These are phyloP conservation scores for Pachysandra terminalis DNA, from an alignment of 164 flowering plant genomes.

Conservation along the genomic window DNA sequence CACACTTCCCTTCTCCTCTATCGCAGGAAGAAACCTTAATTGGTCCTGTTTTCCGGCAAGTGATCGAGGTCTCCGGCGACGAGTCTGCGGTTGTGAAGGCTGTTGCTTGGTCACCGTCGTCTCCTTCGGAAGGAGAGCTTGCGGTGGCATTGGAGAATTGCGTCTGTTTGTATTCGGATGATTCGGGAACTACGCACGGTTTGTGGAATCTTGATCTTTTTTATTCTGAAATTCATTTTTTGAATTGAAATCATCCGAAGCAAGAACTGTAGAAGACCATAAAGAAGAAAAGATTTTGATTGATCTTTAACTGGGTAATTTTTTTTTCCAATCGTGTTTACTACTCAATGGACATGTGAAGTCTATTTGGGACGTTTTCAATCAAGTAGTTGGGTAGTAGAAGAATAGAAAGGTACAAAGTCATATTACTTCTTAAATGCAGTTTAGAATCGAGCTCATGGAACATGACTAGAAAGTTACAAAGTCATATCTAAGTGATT, in stretches of 20 bases:
- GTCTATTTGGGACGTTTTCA: not conserved
- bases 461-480: no score
- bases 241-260: not conserved
- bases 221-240: not conserved
- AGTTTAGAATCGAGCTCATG: no score
- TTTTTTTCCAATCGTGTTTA: not conserved
- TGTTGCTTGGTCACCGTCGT: slow-evolving; percentile 57
- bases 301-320: not conserved
- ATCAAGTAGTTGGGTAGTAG: no score
- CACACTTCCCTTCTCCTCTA: slow-evolving; percentile 81
- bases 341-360: not conserved
- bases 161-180: slow-evolving; percentile 42
- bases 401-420: no score
- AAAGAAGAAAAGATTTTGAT: not conserved
- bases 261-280: not conserved
- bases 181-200: slow-evolving; percentile 35
- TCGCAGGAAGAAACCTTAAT: slow-evolving; percentile 34
- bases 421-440: no score
- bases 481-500: no score
- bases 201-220: not conserved
- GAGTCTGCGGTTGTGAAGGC: slow-evolving; percentile 32
- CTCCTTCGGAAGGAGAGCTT: slow-evolving; percentile 59
- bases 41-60: slow-evolving; percentile 80
- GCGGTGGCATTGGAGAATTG: slow-evolving; percentile 65
- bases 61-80: slow-evolving; percentile 47